phyloP scores from a whole-genome alignment of 805 yeast species.

The Wickerhamomyces canadensis region DNA sequence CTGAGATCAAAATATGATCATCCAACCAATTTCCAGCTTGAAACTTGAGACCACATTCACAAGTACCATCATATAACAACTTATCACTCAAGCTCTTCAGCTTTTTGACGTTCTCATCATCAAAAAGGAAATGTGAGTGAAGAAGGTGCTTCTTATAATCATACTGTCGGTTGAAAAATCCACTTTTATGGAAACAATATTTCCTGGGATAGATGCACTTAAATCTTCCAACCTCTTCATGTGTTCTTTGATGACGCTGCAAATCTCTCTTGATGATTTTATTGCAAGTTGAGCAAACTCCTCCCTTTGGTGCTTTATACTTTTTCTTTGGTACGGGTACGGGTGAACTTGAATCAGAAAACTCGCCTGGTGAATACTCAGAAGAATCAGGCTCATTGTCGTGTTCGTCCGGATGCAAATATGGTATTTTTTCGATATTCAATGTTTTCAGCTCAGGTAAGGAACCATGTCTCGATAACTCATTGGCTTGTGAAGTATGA shows the following conservation, averaged over 20 bases:
- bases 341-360: too few relatives aligned
- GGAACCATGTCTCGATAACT: too few relatives aligned
- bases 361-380: neutral
- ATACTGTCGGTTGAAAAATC: slow-evolving; percentile 61
- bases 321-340: neutral
- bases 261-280: slow-evolving; percentile 53
- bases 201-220: slow-evolving; percentile 51
- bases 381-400: neutral
- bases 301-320: slow-evolving; percentile 11
- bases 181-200: slow-evolving; percentile 53
- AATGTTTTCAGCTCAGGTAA: too few relatives aligned
- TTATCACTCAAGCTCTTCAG: slow-evolving; percentile 49
- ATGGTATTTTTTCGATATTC: too few relatives aligned
- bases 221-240: slow-evolving; percentile 51
- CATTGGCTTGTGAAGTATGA: too few relatives aligned
- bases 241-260: slow-evolving; percentile 59
- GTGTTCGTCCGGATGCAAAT: too few relatives aligned
- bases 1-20: slow-evolving; percentile 37
- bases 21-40: slow-evolving; percentile 53
- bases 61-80: slow-evolving; percentile 43
- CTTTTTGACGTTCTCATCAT: slow-evolving; percentile 31
- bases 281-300: slow-evolving; percentile 45
- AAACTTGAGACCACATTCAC: slow-evolving; percentile 46
- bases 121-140: slow-evolving; percentile 54
- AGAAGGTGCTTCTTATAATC: slow-evolving; percentile 62